phyloP scores from a whole-genome alignment of 176 grass and related monocot genomes.

The bread wheat (Triticum aestivum) region IWGSC_CS_RefSeq_v2.1 NC_057811.1:339934279-339934778 shows the following conservation, averaged over 20 bases:
- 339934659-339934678: background rate
- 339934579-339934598: slow-evolving; percentile 16
- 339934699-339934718: background rate
- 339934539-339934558: background rate
- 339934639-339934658: background rate
- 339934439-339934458: background rate
- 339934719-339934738: background rate
- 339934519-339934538: slow-evolving; percentile 8
- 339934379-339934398: background rate
- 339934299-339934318: slow-evolving; percentile 1
- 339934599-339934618: background rate
- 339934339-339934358: background rate
- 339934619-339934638: slow-evolving; percentile 10
- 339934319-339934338: slow-evolving; percentile 5
- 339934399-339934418: background rate
- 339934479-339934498: background rate
- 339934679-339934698: background rate
- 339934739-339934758: background rate
- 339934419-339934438: slow-evolving; percentile 6
- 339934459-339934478: background rate
- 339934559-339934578: background rate
- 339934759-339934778: background rate
- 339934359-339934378: background rate
- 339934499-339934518: background rate
- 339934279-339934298: slow-evolving; percentile 36